These are phyloP conservation scores for Collybiopsis luxurians DNA, from an alignment of 768 basidiomycete genomes.

Conservation along the genomic window DNA sequence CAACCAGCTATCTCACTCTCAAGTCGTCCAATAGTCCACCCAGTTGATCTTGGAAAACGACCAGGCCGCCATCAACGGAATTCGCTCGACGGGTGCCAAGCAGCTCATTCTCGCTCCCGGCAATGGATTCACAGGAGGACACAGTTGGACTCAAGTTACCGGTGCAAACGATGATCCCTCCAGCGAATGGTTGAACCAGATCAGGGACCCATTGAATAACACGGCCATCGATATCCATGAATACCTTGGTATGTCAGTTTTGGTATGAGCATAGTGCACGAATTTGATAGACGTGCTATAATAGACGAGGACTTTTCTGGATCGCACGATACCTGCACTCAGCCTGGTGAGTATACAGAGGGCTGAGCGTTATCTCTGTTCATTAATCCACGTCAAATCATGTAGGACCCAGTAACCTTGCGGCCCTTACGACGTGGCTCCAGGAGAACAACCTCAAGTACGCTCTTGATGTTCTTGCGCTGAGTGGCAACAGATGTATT, in stretches of 20 bases:
- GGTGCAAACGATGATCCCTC: conserved; percentile 35
- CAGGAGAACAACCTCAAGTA: conserved; percentile 41
- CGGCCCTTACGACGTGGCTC: conserved; percentile 39
- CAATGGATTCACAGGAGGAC: conserved; percentile 45
- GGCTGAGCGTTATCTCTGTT: background rate
- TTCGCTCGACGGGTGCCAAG: conserved; percentile 34
- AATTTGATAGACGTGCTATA: background rate
- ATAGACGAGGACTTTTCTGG: conserved; percentile 44
- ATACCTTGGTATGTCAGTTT: conserved; percentile 7
- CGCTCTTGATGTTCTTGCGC: background rate
- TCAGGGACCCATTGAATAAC: conserved; percentile 38
- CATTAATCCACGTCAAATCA: background rate
- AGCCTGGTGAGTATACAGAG: conserved; percentile 28
- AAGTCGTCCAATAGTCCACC: conserved; percentile 27
- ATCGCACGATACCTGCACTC: conserved; percentile 37
- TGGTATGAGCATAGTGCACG: background rate
- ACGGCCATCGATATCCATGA: conserved; percentile 47
- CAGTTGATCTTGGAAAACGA: conserved; percentile 38
- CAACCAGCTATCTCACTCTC: too few species aligned
- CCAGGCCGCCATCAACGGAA: conserved; percentile 43
- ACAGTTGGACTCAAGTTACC: conserved; percentile 38
- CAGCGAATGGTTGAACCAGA: conserved; percentile 38
- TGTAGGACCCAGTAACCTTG: conserved; percentile 37
- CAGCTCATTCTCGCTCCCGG: conserved; percentile 47
- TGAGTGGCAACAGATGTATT: background rate